Evolutionary conservation across 106 monocot species (phyloP).

Genomic region (Dendrobium chrysotoxum): DNA sequence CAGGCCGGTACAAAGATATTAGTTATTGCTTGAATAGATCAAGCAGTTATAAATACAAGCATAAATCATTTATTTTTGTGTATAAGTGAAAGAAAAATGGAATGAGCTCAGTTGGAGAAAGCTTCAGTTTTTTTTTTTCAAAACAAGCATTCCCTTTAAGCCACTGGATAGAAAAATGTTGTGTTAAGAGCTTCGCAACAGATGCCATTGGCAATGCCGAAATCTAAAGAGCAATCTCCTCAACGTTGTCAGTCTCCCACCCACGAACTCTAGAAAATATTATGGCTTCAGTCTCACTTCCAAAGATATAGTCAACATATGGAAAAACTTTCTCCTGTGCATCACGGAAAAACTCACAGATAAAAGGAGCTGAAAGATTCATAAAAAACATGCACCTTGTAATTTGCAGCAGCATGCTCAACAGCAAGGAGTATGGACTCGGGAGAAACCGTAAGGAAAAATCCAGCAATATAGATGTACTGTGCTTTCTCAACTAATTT

Average conservation of each 20-base stretch:
- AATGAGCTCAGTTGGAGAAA: no score
- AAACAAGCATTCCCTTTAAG: no score
- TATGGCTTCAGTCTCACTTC: slow-evolving; percentile 93
- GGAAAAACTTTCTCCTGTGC: slow-evolving; percentile 74
- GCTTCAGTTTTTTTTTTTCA: no score
- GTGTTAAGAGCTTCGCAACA: no score
- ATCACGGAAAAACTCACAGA: slow-evolving; percentile 84
- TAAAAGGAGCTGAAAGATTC: slow-evolving; percentile 97
- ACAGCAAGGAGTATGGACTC: slow-evolving; percentile 90
- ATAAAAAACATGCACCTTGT: slow-evolving; percentile 75
- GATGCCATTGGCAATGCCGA: slow-evolving; percentile 73
- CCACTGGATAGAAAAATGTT: no score
- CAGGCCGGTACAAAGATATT: no score
- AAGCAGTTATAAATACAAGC: no score
- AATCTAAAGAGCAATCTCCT: slow-evolving; percentile 89
- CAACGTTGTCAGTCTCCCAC: slow-evolving; percentile 92
- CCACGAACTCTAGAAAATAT: slow-evolving; percentile 79
- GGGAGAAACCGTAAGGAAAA: slow-evolving; percentile 91
- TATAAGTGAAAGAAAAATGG: no score
- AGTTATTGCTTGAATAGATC: no score
- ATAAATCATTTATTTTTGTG: no score
- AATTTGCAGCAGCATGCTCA: slow-evolving; percentile 86
- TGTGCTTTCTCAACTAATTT: slow-evolving; percentile 88
- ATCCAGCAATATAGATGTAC: slow-evolving; percentile 95
- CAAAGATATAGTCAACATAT: slow-evolving; percentile 81